Conservation (phyloP, 2,329 filamentous ascomycete genomes). For the Phoma sp. region DNA sequence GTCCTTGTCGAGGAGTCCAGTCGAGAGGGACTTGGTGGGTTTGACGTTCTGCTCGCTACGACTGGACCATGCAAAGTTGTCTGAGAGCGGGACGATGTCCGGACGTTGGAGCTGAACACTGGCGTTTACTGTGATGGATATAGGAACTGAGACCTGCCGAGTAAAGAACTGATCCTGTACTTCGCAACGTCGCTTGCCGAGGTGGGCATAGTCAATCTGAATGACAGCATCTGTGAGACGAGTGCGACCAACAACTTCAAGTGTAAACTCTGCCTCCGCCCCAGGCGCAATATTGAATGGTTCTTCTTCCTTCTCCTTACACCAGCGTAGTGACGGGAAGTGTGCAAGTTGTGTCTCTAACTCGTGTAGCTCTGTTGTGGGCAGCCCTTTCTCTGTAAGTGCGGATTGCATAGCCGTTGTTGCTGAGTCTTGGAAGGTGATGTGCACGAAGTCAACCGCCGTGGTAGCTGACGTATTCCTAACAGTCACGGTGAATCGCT, state of each 20-base stretch:
- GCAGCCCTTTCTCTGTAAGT: slow-evolving; percentile 75
- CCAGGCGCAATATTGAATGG: slow-evolving; percentile 68
- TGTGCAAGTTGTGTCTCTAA: slow-evolving; percentile 79
- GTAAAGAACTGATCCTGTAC: slow-evolving; percentile 80
- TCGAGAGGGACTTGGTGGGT: not conserved
- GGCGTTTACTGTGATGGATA: slow-evolving; percentile 90
- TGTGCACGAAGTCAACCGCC: slow-evolving; percentile 80
- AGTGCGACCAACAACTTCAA: slow-evolving; percentile 86
- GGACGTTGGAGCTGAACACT: slow-evolving; percentile 82
- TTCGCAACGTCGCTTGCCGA: slow-evolving; percentile 73
- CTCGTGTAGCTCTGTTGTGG: slow-evolving; percentile 81
- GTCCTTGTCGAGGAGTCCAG: slow-evolving; percentile 26
- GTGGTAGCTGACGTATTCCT: slow-evolving; percentile 75
- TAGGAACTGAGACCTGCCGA: slow-evolving; percentile 77
- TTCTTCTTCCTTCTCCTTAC: slow-evolving; percentile 56
- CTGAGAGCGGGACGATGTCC: slow-evolving; percentile 76
- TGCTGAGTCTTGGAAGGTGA: slow-evolving; percentile 89
- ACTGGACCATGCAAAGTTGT: slow-evolving; percentile 69
- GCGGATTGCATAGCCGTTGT: slow-evolving; percentile 77
- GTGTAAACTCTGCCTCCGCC: slow-evolving; percentile 72
- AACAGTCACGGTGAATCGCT: slow-evolving; percentile 77
- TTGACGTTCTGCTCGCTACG: slow-evolving; percentile 8
- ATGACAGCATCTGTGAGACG: slow-evolving; percentile 80
- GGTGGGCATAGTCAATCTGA: slow-evolving; percentile 83
- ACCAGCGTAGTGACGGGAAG: slow-evolving; percentile 65